A percentile compares a stretch with the other conserved stretches of the same genome.
Conservation (phyloP, 768 basidiomycete species). For the Cystoderma amianthinum region DNA sequence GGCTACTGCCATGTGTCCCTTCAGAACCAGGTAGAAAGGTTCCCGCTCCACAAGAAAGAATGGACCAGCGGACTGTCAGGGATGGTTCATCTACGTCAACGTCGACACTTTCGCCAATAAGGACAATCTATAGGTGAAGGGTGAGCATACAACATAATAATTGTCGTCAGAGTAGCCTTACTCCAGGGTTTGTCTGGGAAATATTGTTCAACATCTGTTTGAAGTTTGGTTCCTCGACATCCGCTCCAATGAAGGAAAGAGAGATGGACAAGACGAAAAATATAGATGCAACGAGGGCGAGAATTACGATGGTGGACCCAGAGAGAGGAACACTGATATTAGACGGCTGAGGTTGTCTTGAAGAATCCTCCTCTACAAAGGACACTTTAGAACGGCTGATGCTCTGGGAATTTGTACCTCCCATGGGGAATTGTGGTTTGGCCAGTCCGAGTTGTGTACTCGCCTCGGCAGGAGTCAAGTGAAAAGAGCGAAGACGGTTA, state of each 20-base stretch:
- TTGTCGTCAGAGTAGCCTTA: constrained; percentile 15
- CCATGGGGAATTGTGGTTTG: constrained; percentile 13
- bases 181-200: constrained; percentile 36
- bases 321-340: constrained; percentile 19
- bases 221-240: constrained; percentile 33
- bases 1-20: constrained; percentile 34
- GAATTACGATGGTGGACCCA: constrained; percentile 20
- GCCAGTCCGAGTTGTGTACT: constrained; percentile 7
- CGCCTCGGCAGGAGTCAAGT: constrained; percentile 23
- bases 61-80: constrained; percentile 48
- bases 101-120: constrained; percentile 51
- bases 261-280: constrained; percentile 42
- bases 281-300: constrained; percentile 37
- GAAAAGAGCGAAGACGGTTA: constrained; percentile 34
- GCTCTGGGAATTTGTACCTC: constrained; percentile 13
- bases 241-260: constrained; percentile 39
- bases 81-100: constrained; percentile 55
- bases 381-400: constrained; percentile 1
- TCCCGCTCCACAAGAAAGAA: constrained; percentile 41
- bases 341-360: constrained; percentile 3
- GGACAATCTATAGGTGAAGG: constrained; percentile 31
- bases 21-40: constrained; percentile 37
- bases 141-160: neutral
- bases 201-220: constrained; percentile 29
- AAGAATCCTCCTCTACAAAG: neutral